These are phyloP conservation scores for Geotrichum phurueaensis DNA, from an alignment of 1,139 yeast species.

Conservation along the genomic window DNA sequence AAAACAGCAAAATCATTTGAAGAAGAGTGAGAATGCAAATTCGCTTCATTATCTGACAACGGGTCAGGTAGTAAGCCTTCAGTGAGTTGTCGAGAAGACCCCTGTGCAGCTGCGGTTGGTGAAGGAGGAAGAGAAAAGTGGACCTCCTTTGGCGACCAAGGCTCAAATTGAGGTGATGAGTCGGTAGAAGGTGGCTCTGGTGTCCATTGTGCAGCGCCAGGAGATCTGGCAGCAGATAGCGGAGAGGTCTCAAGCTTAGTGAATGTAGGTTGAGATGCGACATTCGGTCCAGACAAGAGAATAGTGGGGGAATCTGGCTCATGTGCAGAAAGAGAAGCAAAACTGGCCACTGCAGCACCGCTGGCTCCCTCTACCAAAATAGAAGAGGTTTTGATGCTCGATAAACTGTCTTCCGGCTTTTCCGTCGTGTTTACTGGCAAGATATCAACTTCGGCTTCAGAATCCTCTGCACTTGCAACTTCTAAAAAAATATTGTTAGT, in stretches of 20 bases:
- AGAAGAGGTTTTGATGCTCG: background rate
- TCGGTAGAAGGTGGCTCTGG: constrained; percentile 2
- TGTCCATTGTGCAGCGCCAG: constrained; percentile 8
- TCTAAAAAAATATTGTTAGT: background rate
- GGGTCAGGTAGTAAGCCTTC: background rate
- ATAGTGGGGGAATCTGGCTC: background rate
- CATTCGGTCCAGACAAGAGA: background rate
- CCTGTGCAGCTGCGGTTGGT: background rate
- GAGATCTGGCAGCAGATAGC: background rate
- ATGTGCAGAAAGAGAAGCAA: background rate
- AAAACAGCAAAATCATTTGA: constrained; percentile 4
- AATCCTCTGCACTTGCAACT: background rate
- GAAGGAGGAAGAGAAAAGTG: background rate
- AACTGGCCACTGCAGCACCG: background rate
- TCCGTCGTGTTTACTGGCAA: background rate
- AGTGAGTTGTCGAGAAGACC: background rate
- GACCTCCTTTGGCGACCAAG: background rate
- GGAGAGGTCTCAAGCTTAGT: background rate
- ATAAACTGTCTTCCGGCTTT: background rate
- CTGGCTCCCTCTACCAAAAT: background rate
- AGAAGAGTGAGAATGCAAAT: constrained; percentile 1
- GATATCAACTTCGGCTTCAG: background rate
- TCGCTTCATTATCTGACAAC: background rate
- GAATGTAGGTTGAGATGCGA: background rate
- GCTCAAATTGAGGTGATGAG: background rate